phyloP scores from a whole-genome alignment of 2,329 filamentous ascomycete genomes.

The Plenodomus biglobosus region DNA sequence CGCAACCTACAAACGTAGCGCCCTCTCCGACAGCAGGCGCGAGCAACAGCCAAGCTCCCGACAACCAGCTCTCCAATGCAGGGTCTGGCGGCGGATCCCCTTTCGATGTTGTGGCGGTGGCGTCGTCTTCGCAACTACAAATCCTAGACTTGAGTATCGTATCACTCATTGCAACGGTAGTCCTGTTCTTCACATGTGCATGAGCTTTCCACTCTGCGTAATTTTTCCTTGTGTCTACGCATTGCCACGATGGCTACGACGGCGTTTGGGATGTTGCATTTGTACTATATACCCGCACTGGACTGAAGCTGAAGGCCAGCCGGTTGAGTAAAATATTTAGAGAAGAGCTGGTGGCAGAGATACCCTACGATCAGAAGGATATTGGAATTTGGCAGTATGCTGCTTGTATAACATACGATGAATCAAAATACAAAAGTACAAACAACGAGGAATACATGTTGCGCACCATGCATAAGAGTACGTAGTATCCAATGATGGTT shows the following conservation, averaged over 20 bases:
- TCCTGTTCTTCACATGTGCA: conserved; percentile 12
- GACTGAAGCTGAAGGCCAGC: neutral
- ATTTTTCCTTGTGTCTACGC: conserved; percentile 9
- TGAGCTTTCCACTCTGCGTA: conserved; percentile 4
- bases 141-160: conserved; percentile 4
- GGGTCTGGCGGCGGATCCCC: conserved; percentile 50
- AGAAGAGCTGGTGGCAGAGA: neutral
- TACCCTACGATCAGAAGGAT: neutral
- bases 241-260: conserved; percentile 15
- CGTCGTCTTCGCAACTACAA: conserved; percentile 18
- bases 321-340: neutral
- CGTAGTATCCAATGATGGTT: too few relatives aligned
- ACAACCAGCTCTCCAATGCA: conserved; percentile 37
- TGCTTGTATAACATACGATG: neutral
- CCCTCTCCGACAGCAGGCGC: conserved; percentile 5
- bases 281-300: conserved; percentile 35
- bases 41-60: conserved; percentile 21
- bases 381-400: neutral
- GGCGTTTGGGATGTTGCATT: conserved; percentile 18
- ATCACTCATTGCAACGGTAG: conserved; percentile 14
- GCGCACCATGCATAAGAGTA: too few relatives aligned
- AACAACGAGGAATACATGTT: too few relatives aligned
- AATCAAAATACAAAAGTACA: neutral
- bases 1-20: conserved; percentile 9
- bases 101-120: conserved; percentile 43